phyloP scores from a whole-genome alignment of 257 asterid genomes.

The Parsonsia alboflavescens region DNA sequence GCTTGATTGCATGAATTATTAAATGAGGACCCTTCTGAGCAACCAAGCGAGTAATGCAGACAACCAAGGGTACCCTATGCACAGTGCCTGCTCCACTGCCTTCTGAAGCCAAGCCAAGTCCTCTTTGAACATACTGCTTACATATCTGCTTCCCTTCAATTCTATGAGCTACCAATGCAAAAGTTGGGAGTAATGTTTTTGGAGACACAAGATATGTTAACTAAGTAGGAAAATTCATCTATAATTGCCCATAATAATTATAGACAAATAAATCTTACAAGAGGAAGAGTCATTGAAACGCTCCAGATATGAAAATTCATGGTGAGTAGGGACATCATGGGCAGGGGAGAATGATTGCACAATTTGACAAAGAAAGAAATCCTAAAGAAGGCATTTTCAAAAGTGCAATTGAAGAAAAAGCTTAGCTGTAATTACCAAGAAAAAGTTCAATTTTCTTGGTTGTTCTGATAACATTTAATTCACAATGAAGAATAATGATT shows the following conservation, averaged over 20 bases:
- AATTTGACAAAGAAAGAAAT: neutral
- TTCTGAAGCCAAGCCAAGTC: constrained; percentile 66
- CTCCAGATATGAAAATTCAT: neutral
- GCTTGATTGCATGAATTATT: constrained; percentile 61
- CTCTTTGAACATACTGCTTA: constrained; percentile 74
- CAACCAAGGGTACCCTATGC: constrained; percentile 52
- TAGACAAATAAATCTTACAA: neutral
- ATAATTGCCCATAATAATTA: constrained; percentile 6
- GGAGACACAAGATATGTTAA: constrained; percentile 1
- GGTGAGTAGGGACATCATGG: neutral
- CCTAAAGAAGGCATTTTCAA: neutral
- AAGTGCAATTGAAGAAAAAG: neutral
- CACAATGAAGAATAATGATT: neutral
- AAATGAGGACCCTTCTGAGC: constrained; percentile 94
- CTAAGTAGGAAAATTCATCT: constrained; percentile 11
- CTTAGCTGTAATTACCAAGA: neutral
- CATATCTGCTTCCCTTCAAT: constrained; percentile 65
- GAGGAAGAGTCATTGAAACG: neutral
- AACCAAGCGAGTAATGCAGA: constrained; percentile 80
- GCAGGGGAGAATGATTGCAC: neutral
- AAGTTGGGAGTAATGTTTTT: neutral
- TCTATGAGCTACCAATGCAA: constrained; percentile 38
- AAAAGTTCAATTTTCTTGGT: neutral
- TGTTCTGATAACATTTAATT: neutral
- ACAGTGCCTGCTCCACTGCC: constrained; percentile 17